Percentiles rank a stretch among this genome's conserved stretches.
phyloP scores from a whole-genome alignment of 306 rosid genomes.

The Cicer cuneatum region DNA sequence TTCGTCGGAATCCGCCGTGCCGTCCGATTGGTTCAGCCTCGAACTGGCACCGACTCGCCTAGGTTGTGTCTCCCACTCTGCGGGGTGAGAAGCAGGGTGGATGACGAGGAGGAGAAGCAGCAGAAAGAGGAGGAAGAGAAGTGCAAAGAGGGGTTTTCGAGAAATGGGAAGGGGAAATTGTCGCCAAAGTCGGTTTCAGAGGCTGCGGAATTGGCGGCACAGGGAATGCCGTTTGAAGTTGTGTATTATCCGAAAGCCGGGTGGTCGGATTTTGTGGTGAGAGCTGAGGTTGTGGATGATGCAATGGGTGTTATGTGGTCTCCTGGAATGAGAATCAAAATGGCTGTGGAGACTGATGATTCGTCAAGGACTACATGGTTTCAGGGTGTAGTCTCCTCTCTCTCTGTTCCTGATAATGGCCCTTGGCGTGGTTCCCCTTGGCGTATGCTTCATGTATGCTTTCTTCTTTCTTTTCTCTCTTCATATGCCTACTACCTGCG shows the following conservation, averaged over 20 bases:
- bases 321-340: slow-evolving; percentile 66
- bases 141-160: slow-evolving; percentile 40
- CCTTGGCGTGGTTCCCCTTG: slow-evolving; percentile 21
- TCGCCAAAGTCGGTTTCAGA: slow-evolving; percentile 48
- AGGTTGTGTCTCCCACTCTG: slow-evolving; percentile 47
- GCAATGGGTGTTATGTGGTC: slow-evolving; percentile 55
- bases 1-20: slow-evolving; percentile 73
- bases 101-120: slow-evolving; percentile 43
- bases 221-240: slow-evolving; percentile 65
- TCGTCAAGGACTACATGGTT: slow-evolving; percentile 67
- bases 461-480: background rate
- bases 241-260: slow-evolving; percentile 71
- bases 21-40: slow-evolving; percentile 11
- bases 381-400: slow-evolving; percentile 63
- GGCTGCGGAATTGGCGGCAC: slow-evolving; percentile 67
- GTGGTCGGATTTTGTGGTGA: slow-evolving; percentile 73
- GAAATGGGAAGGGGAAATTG: slow-evolving; percentile 56
- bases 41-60: background rate
- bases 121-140: slow-evolving; percentile 18
- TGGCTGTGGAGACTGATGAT: slow-evolving; percentile 67
- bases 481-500: background rate
- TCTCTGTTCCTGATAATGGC: slow-evolving; percentile 6
- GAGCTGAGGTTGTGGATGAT: slow-evolving; percentile 62
- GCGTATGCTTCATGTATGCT: slow-evolving; percentile 21
- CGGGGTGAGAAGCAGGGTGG: slow-evolving; percentile 13